Evolutionary conservation across 805 yeast species (phyloP).

Genomic region (Ogataea trehaloabstinens): DNA sequence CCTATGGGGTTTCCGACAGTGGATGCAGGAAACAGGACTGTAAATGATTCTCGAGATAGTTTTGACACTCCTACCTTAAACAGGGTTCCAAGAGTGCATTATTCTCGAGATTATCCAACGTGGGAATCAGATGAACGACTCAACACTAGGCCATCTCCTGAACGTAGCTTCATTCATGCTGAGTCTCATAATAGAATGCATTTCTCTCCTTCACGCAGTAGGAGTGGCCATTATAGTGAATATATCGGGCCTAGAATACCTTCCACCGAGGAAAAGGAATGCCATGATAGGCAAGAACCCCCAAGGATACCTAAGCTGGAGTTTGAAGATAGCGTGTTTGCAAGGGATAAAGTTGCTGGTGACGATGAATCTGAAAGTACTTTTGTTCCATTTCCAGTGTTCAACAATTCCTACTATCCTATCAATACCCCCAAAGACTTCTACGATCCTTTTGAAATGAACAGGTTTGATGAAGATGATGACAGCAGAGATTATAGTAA

Average conservation of each 20-base stretch:
- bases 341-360: slow-evolving; percentile 26
- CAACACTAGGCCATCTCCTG: slow-evolving; percentile 16
- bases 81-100: slow-evolving; percentile 10
- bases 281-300: neutral
- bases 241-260: slow-evolving; percentile 8
- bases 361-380: slow-evolving; percentile 23
- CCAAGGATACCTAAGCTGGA: slow-evolving; percentile 7
- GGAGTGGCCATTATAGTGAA: slow-evolving; percentile 1
- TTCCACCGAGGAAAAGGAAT: slow-evolving; percentile 12
- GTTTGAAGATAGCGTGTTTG: slow-evolving; percentile 15
- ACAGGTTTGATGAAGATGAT: slow-evolving; percentile 21
- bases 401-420: slow-evolving; percentile 33
- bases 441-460: slow-evolving; percentile 31
- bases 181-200: slow-evolving; percentile 18
- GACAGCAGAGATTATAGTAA: slow-evolving; percentile 18
- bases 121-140: slow-evolving; percentile 7
- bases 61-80: slow-evolving; percentile 1
- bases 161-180: slow-evolving; percentile 14
- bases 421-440: slow-evolving; percentile 27
- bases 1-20: slow-evolving; percentile 13
- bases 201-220: slow-evolving; percentile 23
- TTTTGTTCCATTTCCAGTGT: slow-evolving; percentile 35
- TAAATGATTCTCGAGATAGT: neutral
- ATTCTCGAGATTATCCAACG: slow-evolving; percentile 4
- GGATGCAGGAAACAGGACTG: neutral